Evolutionary conservation across 345 rosid species (phyloP), one percentile per base, ranked within the genome.

Genomic region (Citrus glauca): DNA sequence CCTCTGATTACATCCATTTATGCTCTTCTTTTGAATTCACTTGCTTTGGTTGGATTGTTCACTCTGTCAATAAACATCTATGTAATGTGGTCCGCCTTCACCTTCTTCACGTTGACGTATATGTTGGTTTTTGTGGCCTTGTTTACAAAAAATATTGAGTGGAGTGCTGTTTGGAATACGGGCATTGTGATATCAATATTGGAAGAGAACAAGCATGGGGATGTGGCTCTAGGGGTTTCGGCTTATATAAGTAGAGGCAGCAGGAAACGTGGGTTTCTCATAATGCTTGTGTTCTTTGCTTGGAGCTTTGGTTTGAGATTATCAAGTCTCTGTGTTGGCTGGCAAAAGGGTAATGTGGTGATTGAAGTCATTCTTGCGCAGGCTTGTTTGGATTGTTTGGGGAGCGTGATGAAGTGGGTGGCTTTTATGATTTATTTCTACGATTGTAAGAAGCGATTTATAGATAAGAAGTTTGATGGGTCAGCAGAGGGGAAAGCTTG

Each of bases 1-100:
- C 87, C 88, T 48, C 57, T 87, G 32, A 68, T 88, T 19, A 86
- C 91, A 48, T 88, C 84, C 27, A 33, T 84, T 7, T 87, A 79
- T 72, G 85, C 77, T 35, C 80, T 81, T 53, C 13, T 80, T 14
- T 50, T 83, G 28, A 17, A 56, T 69, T 73, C 69, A 5, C 62
- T 80, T 53, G 28, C 28, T 60, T 11, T 3, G 45, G 66, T 69
- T 30, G 78, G 74, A 42, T 28, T 80, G 24, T 7, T 69, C 22
- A 56, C 75, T 2, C 24, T 81, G 0, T 62, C 30, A 42, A 19
- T 10, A 1, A 71, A 80, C 20, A 19, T 64, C 7, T 25, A 2
- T 13, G 9, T 25, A 9, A 7, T 25, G 9, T 1, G 19, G 45
- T 2, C 1, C 3, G 1, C n/a, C 2, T 28, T 71, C 45, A 1